A percentile compares a stretch with the other conserved stretches of the same genome.
phyloP scores from a whole-genome alignment of 2,329 filamentous ascomycete species.

The Alternaria conjuncta region DNA sequence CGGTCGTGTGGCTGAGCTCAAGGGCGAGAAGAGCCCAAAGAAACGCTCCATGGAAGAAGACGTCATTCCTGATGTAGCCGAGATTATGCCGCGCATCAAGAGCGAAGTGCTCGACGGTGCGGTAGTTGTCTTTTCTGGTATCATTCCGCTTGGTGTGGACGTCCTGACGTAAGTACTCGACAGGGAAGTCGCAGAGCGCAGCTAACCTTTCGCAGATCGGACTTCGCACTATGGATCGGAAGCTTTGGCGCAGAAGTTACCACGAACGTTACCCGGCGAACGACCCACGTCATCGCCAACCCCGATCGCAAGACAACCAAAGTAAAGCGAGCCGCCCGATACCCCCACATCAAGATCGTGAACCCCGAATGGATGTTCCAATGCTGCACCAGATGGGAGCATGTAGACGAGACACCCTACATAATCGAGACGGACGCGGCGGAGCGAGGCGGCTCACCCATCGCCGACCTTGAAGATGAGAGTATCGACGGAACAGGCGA shows the following conservation, averaged over 20 bases:
- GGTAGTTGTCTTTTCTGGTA: slow-evolving; percentile 85
- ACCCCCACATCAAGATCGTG: slow-evolving; percentile 86
- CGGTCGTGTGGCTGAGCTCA: slow-evolving; percentile 59
- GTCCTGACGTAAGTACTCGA: slow-evolving; percentile 62
- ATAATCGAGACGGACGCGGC: slow-evolving; percentile 77
- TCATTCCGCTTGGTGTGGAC: slow-evolving; percentile 82
- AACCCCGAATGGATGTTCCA: slow-evolving; percentile 88
- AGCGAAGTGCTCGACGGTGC: slow-evolving; percentile 74
- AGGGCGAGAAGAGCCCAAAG: slow-evolving; percentile 57
- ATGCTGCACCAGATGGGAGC: slow-evolving; percentile 83
- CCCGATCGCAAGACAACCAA: slow-evolving; percentile 82
- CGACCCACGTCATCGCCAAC: slow-evolving; percentile 76
- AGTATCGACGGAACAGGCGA: slow-evolving; percentile 50
- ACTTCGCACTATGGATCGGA: slow-evolving; percentile 85
- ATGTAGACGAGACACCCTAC: slow-evolving; percentile 79
- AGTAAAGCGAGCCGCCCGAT: slow-evolving; percentile 82
- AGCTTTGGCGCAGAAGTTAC: slow-evolving; percentile 80
- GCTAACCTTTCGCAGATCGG: slow-evolving; percentile 60
- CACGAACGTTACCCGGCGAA: slow-evolving; percentile 60
- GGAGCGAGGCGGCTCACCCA: slow-evolving; percentile 54
- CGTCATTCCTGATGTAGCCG: slow-evolving; percentile 82
- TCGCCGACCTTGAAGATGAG: slow-evolving; percentile 53
- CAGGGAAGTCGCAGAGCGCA: neutral
- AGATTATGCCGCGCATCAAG: slow-evolving; percentile 85
- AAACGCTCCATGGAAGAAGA: slow-evolving; percentile 56